Base-by-base conservation (phyloP, 331 rosid species). In the Quercus phellos region DNA sequence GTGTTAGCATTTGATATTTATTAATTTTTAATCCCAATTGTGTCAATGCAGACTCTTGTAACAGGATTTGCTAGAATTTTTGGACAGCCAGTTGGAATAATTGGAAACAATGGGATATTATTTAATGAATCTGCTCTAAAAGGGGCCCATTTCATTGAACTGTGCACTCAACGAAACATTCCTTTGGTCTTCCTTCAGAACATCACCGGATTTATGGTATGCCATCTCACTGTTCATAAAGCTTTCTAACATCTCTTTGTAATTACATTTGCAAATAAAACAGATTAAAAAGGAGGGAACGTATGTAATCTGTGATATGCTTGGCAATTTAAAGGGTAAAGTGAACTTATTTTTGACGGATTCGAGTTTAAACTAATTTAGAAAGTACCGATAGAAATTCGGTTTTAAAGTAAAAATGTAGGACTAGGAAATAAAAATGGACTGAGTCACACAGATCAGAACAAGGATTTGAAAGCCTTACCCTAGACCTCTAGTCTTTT, bases 111-210 rank as follows among this genome's bases (percentile, higher is more conserved):
- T 32, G 98, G 97, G 68, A 90, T 94, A 78, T 73, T 94, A 38
- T 94, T 94, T 77, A 94, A 91, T 21, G 98, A 94, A 87, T 94
- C 97, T 84, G 94, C 98, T 70, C 85, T 90, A 59, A 92, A 94
- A 78, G 98, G 98, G 55, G 95, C 98, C 24, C 98, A 92, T 87
- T 94, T 94, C 89, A 89, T 94, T 78, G 95, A 94, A 78, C 34
- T 94, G 70, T 94, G 97, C 63, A 84, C 97, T 70, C 98, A 92
- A 42, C 84, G 97, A 46, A 89, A 88, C 69, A 88, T 94, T 86
- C 98, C 97, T 50, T 75, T 94, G 89, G 89, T 94, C 79, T 94
- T 92, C 87, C 97, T 94, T 87, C 99, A 94, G 82, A 94, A 94
- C 84, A 90, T 94, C 84, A 92, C 97, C 21, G 99, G 99, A 79